These are phyloP conservation scores for Nemophila menziesii DNA, from an alignment of 257 asterid species.

Conservation along the genomic window DNA sequence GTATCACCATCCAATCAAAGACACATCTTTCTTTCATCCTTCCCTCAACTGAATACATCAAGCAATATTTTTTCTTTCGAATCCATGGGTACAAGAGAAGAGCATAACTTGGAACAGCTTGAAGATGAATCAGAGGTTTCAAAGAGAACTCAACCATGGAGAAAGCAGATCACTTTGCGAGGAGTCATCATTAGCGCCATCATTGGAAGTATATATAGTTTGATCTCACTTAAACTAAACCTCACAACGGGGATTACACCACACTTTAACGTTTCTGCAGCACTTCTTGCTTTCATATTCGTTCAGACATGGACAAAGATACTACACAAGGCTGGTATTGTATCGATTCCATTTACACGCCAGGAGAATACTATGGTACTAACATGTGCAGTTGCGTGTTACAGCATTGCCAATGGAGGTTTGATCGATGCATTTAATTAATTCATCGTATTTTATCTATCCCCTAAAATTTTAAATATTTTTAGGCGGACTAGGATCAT, in stretches of 20 bases:
- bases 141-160: conserved; percentile 10
- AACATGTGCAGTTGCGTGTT: conserved; percentile 9
- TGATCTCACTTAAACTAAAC: conserved; percentile 6
- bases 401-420: conserved; percentile 10
- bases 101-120: no score
- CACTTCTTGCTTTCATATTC: conserved; percentile 8
- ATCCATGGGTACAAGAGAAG: no score
- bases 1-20: no score
- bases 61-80: no score
- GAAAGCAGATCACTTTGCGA: conserved; percentile 4
- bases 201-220: conserved; percentile 4
- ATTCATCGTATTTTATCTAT: no score
- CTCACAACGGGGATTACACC: conserved; percentile 10
- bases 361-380: conserved; percentile 3
- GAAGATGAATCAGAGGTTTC: no score
- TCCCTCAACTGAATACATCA: no score
- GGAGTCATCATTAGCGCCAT: conserved; percentile 4
- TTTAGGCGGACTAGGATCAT: conserved; percentile 11
- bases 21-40: no score
- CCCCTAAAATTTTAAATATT: no score
- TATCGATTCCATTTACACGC: background rate
- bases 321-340: conserved; percentile 2
- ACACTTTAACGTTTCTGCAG: conserved; percentile 7
- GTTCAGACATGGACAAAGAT: conserved; percentile 5
- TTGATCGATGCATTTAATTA: background rate